Evolutionary conservation across 2,329 filamentous ascomycete genomes (phyloP).

Genomic region (Curvularia sp.): DNA sequence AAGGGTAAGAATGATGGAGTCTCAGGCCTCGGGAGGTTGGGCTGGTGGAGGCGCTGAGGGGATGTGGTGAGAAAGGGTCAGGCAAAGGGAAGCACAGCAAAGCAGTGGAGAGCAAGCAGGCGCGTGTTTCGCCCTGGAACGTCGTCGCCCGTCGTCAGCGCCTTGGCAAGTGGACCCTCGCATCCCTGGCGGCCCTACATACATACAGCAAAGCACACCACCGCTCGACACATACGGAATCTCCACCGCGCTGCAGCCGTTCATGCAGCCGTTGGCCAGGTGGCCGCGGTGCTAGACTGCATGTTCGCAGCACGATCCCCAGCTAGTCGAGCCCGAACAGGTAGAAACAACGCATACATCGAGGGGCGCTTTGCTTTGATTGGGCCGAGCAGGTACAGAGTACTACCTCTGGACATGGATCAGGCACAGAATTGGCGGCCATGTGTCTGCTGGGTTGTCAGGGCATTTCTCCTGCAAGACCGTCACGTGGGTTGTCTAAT

Average conservation of each 20-base stretch:
- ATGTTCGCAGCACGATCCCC: constrained; percentile 10
- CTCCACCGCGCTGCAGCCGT: constrained; percentile 16
- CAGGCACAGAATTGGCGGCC: background rate
- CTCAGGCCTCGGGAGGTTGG: constrained; percentile 17
- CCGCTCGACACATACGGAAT: background rate
- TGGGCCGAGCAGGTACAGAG: background rate
- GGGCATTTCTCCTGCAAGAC: too few relatives aligned
- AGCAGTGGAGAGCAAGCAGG: constrained; percentile 12
- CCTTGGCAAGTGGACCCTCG: constrained; percentile 23
- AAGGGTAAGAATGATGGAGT: constrained; percentile 18
- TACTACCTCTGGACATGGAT: too few relatives aligned
- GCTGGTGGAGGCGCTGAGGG: constrained; percentile 17
- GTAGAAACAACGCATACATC: background rate
- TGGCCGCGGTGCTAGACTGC: constrained; percentile 1
- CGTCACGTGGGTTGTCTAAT: too few relatives aligned
- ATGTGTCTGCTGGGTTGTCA: background rate
- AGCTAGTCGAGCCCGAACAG: constrained; percentile 8
- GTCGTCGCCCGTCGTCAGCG: constrained; percentile 14
- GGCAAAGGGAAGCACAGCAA: constrained; percentile 7
- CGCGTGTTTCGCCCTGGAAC: constrained; percentile 22
- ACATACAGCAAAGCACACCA: background rate
- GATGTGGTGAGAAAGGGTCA: constrained; percentile 10
- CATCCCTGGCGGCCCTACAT: constrained; percentile 9
- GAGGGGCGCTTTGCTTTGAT: background rate
- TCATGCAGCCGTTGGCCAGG: constrained; percentile 13